A percentile compares a stretch with the other conserved stretches of the same genome.
Conservation (phyloP, 257 asterid species). For the Przewalskia tangutica region DNA sequence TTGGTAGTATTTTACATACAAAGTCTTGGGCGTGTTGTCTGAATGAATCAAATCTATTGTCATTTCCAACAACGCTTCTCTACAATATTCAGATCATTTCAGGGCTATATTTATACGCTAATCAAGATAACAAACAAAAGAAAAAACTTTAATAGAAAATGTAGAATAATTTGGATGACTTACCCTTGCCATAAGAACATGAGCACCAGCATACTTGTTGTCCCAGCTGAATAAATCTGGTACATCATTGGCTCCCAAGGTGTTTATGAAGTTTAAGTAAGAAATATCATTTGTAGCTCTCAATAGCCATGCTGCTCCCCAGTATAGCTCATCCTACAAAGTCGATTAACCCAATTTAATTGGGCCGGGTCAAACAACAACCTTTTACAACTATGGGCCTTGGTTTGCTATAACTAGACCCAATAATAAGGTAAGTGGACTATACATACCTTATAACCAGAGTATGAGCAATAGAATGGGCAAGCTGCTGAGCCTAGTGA, state of each 20-base stretch:
- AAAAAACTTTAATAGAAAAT: neutral
- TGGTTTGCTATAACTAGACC: neutral
- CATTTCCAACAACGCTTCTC: conserved; percentile 48
- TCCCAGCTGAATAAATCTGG: conserved; percentile 87
- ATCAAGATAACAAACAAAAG: neutral
- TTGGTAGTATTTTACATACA: conserved; percentile 60
- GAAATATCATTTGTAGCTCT: conserved; percentile 61
- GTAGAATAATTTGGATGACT: neutral
- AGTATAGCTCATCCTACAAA: conserved; percentile 61
- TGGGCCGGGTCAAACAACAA: neutral
- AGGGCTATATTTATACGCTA: neutral
- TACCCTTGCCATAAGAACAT: conserved; percentile 69
- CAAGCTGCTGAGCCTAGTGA: conserved; percentile 57
- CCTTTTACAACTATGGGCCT: neutral
- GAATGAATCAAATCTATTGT: conserved; percentile 32
- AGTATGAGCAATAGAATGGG: conserved; percentile 81
- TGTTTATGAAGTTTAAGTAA: conserved; percentile 34
- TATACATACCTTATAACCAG: conserved; percentile 51
- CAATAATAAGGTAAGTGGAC: neutral
- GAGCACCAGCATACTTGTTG: conserved; percentile 80
- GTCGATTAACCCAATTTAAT: neutral
- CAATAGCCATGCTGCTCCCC: conserved; percentile 87
- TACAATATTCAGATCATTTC: conserved; percentile 7
- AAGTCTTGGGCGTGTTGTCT: conserved; percentile 54
- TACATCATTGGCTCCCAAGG: conserved; percentile 46